These are phyloP conservation scores for Ploettnerulaceae sp. DNA, from an alignment of 2,329 filamentous ascomycete genomes.

Conservation along the genomic window DNA sequence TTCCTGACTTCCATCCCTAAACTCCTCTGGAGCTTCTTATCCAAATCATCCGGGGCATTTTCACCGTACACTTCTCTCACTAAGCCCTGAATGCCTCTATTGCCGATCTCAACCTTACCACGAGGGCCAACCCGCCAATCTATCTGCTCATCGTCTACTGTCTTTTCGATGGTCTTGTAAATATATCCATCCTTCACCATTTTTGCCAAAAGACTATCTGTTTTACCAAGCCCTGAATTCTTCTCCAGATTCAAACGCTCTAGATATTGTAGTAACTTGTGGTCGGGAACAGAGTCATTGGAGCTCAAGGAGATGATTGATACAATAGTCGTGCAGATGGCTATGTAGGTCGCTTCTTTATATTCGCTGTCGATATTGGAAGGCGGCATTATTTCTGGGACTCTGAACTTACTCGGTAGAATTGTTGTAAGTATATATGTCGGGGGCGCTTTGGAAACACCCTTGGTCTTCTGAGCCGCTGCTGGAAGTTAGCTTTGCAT, in stretches of 20 bases:
- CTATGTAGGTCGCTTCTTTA: conserved; percentile 75
- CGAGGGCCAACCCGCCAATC: conserved; percentile 83
- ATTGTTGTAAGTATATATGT: conserved; percentile 73
- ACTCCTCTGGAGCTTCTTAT: conserved; percentile 56
- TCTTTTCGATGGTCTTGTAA: conserved; percentile 66
- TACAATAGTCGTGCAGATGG: conserved; percentile 75
- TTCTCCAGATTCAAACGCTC: conserved; percentile 68
- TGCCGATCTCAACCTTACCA: conserved; percentile 78
- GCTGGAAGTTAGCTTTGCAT: conserved; percentile 6
- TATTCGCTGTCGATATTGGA: conserved; percentile 59
- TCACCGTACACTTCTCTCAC: conserved; percentile 57
- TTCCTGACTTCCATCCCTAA: conserved; percentile 45
- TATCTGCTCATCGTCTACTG: conserved; percentile 67
- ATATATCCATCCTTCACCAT: conserved; percentile 83
- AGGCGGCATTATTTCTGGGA: conserved; percentile 62
- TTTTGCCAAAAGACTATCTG: conserved; percentile 66
- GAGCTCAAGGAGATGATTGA: conserved; percentile 66
- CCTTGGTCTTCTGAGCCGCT: conserved; percentile 40
- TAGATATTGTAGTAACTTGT: conserved; percentile 73
- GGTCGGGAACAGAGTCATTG: conserved; percentile 68
- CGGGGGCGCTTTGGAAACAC: conserved; percentile 52
- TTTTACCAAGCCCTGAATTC: conserved; percentile 68
- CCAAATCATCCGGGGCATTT: conserved; percentile 46
- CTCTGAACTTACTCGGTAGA: conserved; percentile 63
- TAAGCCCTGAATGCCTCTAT: conserved; percentile 68